These are phyloP conservation scores for Trichoderma atrobrunneum DNA, from an alignment of 2,329 filamentous ascomycete genomes.

Conservation along the genomic window DNA sequence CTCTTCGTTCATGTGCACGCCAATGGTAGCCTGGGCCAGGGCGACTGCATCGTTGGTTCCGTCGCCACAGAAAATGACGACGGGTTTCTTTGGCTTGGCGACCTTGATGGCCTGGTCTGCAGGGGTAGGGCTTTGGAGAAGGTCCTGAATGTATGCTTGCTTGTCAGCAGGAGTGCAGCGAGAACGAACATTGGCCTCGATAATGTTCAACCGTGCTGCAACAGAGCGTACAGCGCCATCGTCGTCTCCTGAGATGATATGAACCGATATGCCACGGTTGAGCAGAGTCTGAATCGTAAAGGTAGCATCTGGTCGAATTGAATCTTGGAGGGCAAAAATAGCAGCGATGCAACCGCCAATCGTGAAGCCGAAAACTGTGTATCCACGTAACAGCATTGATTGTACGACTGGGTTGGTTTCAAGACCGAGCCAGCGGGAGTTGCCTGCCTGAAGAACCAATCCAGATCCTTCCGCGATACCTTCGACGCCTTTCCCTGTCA, in stretches of 20 bases:
- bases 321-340: constrained; percentile 47
- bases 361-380: constrained; percentile 49
- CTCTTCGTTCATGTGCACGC: constrained; percentile 60
- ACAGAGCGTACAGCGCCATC: constrained; percentile 45
- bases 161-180: constrained; percentile 47
- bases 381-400: constrained; percentile 34
- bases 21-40: constrained; percentile 67
- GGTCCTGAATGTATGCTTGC: constrained; percentile 40
- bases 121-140: constrained; percentile 28
- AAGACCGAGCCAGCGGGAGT: constrained; percentile 47
- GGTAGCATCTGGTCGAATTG: constrained; percentile 43
- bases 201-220: constrained; percentile 41
- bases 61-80: constrained; percentile 70
- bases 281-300: constrained; percentile 37
- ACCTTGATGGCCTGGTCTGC: not conserved
- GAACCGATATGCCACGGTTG: constrained; percentile 40
- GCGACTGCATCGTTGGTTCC: constrained; percentile 78
- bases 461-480: constrained; percentile 22
- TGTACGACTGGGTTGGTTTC: constrained; percentile 33
- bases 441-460: constrained; percentile 45
- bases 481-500: constrained; percentile 47
- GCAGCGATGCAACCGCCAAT: constrained; percentile 37
- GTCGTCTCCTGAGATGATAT: constrained; percentile 54
- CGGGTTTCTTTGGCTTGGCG: constrained; percentile 24
- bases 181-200: constrained; percentile 37